phyloP scores from a whole-genome alignment of 768 basidiomycete species.

The Vararia minispora region DNA sequence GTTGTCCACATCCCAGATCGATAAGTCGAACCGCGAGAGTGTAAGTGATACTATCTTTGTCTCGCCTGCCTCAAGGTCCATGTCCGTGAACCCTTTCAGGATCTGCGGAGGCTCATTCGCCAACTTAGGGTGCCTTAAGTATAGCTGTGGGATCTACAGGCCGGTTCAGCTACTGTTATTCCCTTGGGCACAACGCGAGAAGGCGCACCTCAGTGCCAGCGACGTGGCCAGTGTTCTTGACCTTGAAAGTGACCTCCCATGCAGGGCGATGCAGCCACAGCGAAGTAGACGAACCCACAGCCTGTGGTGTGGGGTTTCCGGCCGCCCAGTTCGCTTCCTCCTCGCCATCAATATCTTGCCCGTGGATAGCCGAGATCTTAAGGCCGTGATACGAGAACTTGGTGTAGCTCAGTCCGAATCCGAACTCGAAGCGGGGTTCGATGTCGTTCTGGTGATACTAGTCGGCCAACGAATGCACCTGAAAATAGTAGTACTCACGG shows the following conservation, averaged over 20 bases:
- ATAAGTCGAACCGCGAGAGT: constrained; percentile 16
- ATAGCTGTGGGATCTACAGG: constrained; percentile 65
- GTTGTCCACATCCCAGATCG: constrained; percentile 23
- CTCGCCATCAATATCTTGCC: constrained; percentile 25
- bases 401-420: constrained; percentile 84
- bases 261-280: constrained; percentile 66
- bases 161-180: not conserved
- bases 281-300: constrained; percentile 48
- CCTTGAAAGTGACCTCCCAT: constrained; percentile 48
- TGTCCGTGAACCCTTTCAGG: constrained; percentile 24
- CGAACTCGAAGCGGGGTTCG: constrained; percentile 78
- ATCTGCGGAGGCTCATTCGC: constrained; percentile 63
- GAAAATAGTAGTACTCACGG: no score
- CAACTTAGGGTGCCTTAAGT: constrained; percentile 53
- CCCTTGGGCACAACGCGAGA: not conserved
- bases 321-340: constrained; percentile 44
- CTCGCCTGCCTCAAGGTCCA: constrained; percentile 13
- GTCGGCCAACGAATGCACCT: no score
- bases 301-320: constrained; percentile 43
- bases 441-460: constrained; percentile 42
- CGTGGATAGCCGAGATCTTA: constrained; percentile 29
- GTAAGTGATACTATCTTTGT: constrained; percentile 12
- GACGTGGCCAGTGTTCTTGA: constrained; percentile 52
- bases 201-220: constrained; percentile 51
- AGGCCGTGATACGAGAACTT: constrained; percentile 62